phyloP scores from a whole-genome alignment of 2,329 filamentous ascomycete genomes.

The Ophiostoma ulmi region DNA sequence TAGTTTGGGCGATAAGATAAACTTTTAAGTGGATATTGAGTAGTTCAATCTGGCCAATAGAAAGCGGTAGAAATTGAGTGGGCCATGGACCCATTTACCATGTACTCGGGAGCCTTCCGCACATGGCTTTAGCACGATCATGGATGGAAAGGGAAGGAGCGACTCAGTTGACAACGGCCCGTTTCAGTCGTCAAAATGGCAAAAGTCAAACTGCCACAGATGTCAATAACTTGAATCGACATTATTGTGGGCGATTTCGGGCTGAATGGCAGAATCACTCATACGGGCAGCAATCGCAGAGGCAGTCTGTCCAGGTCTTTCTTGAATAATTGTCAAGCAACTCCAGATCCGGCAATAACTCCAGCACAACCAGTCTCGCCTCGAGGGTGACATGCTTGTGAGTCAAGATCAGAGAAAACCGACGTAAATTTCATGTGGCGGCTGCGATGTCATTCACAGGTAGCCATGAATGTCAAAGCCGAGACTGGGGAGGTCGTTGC shows the following conservation, averaged over 20 bases:
- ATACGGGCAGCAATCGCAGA: neutral
- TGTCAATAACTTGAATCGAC: neutral
- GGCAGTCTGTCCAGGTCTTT: neutral
- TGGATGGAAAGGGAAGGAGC: neutral
- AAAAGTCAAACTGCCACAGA: neutral
- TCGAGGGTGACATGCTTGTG: neutral
- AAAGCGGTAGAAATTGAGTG: neutral
- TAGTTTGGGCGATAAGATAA: constrained; percentile 20
- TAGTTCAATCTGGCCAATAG: neutral
- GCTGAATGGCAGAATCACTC: neutral
- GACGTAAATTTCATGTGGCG: neutral
- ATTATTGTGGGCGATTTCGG: neutral
- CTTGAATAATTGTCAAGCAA: neutral
- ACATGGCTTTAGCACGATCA: neutral
- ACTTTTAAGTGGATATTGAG: constrained; percentile 14
- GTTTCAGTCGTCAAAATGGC: neutral
- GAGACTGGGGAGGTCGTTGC: neutral
- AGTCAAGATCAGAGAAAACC: neutral
- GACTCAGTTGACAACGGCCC: neutral
- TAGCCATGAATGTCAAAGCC: neutral
- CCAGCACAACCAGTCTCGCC: neutral
- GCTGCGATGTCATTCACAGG: neutral
- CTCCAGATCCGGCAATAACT: neutral
- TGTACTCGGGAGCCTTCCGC: neutral
- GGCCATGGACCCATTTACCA: neutral